A percentile compares a stretch with the other conserved stretches of the same genome.
phyloP scores from a whole-genome alignment of 2,329 filamentous ascomycete genomes.

The Cephalotrichum gorgonifer region DNA sequence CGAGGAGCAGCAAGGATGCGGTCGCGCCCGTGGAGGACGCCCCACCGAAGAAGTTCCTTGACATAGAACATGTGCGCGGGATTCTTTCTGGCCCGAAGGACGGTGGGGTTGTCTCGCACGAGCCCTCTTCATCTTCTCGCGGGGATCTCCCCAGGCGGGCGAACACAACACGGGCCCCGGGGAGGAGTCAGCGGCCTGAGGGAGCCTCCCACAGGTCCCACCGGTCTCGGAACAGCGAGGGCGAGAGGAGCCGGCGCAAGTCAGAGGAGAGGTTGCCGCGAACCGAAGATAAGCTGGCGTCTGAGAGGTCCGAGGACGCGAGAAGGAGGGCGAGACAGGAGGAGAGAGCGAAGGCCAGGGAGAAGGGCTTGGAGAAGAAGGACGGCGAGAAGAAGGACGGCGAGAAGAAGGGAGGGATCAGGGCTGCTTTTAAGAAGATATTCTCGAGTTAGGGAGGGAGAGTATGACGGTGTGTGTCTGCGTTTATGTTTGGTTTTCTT shows the following conservation, averaged over 20 bases:
- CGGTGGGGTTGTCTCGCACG: not conserved
- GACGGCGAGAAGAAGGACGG: constrained; percentile 8
- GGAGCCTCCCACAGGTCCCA: not conserved
- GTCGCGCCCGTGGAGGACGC: not conserved
- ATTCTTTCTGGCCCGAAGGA: constrained; percentile 3
- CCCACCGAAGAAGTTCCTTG: constrained; percentile 5
- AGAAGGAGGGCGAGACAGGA: constrained; percentile 8
- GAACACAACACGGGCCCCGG: constrained; percentile 2
- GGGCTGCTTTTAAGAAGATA: constrained; percentile 8
- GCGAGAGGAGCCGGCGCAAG: not conserved
- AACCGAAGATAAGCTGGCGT: constrained; percentile 4
- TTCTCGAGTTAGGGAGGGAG: too few species aligned
- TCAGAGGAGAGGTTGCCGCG: constrained; percentile 1
- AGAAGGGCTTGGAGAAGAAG: constrained; percentile 7
- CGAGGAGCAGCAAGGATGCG: not conserved
- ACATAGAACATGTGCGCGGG: not conserved
- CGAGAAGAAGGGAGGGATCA: constrained; percentile 8
- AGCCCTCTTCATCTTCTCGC: constrained; percentile 1
- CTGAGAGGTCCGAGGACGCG: constrained; percentile 4
- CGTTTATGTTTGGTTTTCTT: too few species aligned
- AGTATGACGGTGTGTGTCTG: too few species aligned
- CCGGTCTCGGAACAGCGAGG: not conserved
- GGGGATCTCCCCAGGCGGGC: constrained; percentile 6
- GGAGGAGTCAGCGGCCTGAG: constrained; percentile 1
- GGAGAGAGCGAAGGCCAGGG: constrained; percentile 7